Evolutionary conservation across 805 yeast species (phyloP).

Genomic region (Nakazawaea populi): DNA sequence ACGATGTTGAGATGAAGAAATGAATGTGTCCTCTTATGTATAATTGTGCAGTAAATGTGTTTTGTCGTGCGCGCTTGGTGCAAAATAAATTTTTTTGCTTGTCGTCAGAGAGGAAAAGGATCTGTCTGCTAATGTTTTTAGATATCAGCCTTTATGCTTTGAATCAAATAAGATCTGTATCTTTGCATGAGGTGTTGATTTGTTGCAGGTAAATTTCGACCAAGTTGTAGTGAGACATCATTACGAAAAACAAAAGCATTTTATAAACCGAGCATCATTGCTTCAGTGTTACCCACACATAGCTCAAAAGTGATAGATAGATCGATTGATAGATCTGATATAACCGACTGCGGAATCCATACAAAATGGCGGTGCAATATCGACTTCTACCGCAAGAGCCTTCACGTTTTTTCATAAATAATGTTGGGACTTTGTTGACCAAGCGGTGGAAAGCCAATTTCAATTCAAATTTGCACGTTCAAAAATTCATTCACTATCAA

Average conservation of each 20-base stretch:
- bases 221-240: too few relatives aligned
- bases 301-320: too few relatives aligned
- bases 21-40: background rate
- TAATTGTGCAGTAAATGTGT: too few relatives aligned
- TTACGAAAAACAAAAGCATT: too few relatives aligned
- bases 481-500: conserved; percentile 1
- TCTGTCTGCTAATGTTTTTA: too few relatives aligned
- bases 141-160: too few relatives aligned
- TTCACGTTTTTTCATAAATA: conserved; percentile 4
- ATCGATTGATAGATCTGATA: background rate
- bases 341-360: background rate
- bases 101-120: too few relatives aligned
- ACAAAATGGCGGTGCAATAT: background rate
- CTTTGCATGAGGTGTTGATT: too few relatives aligned
- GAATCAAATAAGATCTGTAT: too few relatives aligned
- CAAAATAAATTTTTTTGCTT: background rate
- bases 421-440: background rate
- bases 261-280: too few relatives aligned
- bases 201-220: too few relatives aligned
- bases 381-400: background rate
- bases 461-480: background rate
- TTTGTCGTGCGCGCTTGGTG: background rate
- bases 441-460: background rate
- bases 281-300: too few relatives aligned
- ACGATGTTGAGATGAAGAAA: conserved; percentile 11